Percentiles rank a stretch among this genome's conserved stretches.
Conservation (phyloP, 1,284 basidiomycete species). For the Pseudozyma hubeiensis region DNA sequence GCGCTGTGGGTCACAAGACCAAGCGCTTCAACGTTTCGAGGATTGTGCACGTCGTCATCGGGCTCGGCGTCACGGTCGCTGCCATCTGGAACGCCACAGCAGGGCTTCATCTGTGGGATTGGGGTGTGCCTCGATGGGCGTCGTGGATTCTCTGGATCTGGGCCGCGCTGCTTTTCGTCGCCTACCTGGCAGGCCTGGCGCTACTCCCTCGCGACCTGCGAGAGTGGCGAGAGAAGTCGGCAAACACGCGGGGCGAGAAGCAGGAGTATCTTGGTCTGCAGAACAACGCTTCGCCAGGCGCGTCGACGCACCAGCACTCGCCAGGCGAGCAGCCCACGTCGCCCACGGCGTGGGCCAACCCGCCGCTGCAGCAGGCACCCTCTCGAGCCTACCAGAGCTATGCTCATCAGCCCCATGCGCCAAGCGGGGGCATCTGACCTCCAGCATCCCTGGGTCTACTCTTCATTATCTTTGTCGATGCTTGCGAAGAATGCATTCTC, state of each 20-base stretch:
- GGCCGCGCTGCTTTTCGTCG: slow-evolving; percentile 34
- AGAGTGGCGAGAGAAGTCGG: slow-evolving; percentile 14
- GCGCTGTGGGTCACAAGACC: slow-evolving; percentile 73
- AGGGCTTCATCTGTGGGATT: slow-evolving; percentile 53
- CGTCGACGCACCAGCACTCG: slow-evolving; percentile 25
- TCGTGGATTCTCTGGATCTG: slow-evolving; percentile 51
- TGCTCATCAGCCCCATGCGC: slow-evolving; percentile 7
- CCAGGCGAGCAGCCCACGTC: slow-evolving; percentile 6
- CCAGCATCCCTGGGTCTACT: not conserved
- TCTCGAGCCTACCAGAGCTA: slow-evolving; percentile 27
- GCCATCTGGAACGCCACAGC: slow-evolving; percentile 47
- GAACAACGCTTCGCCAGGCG: slow-evolving; percentile 10
- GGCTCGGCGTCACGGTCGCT: slow-evolving; percentile 32
- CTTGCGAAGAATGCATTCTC: too few relatives aligned
- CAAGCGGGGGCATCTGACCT: slow-evolving; percentile 18
- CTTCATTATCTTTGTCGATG: not conserved
- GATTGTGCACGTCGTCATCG: slow-evolving; percentile 50
- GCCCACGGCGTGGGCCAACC: slow-evolving; percentile 23
- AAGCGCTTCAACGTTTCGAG: slow-evolving; percentile 45
- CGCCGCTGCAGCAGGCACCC: slow-evolving; percentile 14
- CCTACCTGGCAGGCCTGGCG: slow-evolving; percentile 47
- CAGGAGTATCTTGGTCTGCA: slow-evolving; percentile 19
- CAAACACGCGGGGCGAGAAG: slow-evolving; percentile 12
- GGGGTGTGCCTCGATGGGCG: slow-evolving; percentile 32
- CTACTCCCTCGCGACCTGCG: slow-evolving; percentile 46